Evolutionary conservation across 2,329 filamentous ascomycete genomes (phyloP), one percentile per base, ranked within the genome.

Genomic region (Colletotrichum sidae): DNA sequence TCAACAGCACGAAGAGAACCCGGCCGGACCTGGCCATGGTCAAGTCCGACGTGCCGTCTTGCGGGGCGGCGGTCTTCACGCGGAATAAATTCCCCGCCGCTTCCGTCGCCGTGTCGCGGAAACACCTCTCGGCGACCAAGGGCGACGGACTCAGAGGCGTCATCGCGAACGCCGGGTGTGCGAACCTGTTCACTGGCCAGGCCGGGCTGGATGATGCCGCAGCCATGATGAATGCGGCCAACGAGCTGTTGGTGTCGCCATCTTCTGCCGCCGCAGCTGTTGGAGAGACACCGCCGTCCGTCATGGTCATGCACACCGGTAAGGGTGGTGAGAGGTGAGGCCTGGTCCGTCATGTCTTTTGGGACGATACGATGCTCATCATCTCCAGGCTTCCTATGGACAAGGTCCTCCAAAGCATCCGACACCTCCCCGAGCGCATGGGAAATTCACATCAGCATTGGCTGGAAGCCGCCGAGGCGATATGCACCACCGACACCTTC

Each of bases 31-130:
- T 99, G 54, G 93, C 94, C 41, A 85, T 99, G 70, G 86, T 99
- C 69, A 90, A 90, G n/a, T 98, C 96, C 7, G 93, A 97, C 72
- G 85, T 85, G 56, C 93, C 94, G 58, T 97, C 94, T 78, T 86
- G 92, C 7, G 94, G 91, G 9, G 93, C 94, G 0, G 96, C 94
- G 6, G 94, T 98, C 50, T 97, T 98, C 81, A 99, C 96, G 59
- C 96, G 94, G 79, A 99, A 99, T 83, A 94, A 95, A 78, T 99
- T 99, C 81, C 94, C 97, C 79, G 96, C 96, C 15, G 96, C 96
- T 9, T 96, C 96, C 5, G 95, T 99, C 49, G 93, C 92, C 35
- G 92, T 97, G 67, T 95, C 92, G 77, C 86, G 89, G 69, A 84
- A 90, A 61, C 87, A 94, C 66, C 81, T 97, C 41, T 84, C 88